Evolutionary conservation across 257 asterid species (phyloP), one percentile per base, ranked within the genome.

Genomic region (Ocimum tenuiflorum): DNA sequence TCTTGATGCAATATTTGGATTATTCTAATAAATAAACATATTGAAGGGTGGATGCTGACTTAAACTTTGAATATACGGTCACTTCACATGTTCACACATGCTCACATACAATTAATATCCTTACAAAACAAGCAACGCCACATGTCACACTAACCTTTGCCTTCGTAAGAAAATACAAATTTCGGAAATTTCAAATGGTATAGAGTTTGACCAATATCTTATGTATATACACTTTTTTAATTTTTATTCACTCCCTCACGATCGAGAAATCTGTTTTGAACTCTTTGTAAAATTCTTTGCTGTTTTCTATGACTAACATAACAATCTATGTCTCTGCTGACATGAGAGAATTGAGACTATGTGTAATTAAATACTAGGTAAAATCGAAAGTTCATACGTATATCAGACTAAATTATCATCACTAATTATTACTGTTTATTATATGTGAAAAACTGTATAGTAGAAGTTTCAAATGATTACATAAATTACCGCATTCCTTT

Each of bases 71-170:
- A 70, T 53, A 22, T 63, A 39, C 17, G 22, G 50, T 73, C 73
- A 73, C 74, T 48, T 73, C 73, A 73, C 74, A 60, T 66, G 73
- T 65, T 13, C 64, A 72, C 72, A 73, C 73, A 14, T 67, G 65
- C 20, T 42, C 9, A 42, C 1, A 55, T 58, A 39, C 42, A 58
- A 31, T 27, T 1, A 27, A 27, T 65, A 57, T 72, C 61, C 23
- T 33, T 22, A 22, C 27, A 14, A 35, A 73, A 22, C 66, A 35
- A 38, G 36, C 56, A 60, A 68, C 12, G 46, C 45, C 71, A 62
- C 52, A 0, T 45, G 72, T 69, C 68, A 49, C 58, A 9, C 7
- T 18, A 47, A 62, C 22, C 39, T 52, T 60, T 27, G 65, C 47
- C 29, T 19, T 8, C 27, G 20, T 52, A 33, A 9, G 8, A 51